Conservation (phyloP, 805 yeast species). For the Clavispora phyllophila region DNA sequence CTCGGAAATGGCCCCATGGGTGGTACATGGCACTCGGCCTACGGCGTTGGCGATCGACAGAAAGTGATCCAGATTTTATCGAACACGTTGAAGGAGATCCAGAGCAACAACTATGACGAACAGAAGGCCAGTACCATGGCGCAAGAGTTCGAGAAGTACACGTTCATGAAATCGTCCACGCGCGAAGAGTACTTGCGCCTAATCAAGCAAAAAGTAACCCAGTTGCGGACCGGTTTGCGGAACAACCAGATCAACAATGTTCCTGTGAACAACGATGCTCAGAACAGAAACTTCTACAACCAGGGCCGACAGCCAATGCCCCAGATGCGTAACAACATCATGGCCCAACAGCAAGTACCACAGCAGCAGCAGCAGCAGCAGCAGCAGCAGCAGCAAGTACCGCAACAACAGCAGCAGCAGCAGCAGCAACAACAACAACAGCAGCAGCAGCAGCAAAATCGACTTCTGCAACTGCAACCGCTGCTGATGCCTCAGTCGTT, state of each 20-base stretch:
- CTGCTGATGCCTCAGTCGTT: constrained; percentile 8
- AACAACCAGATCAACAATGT: constrained; percentile 6
- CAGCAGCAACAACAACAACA: constrained; percentile 23
- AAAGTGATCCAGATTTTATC: constrained; percentile 36
- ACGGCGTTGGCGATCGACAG: constrained; percentile 30
- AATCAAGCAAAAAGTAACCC: constrained; percentile 35
- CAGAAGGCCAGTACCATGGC: constrained; percentile 45
- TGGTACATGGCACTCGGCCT: constrained; percentile 23
- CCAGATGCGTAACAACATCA: neutral
- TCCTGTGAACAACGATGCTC: constrained; percentile 16
- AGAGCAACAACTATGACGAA: constrained; percentile 26
- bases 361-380: constrained; percentile 4
- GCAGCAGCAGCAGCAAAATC: constrained; percentile 14
- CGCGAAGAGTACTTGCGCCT: constrained; percentile 52
- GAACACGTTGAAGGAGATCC: constrained; percentile 34
- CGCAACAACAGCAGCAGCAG: constrained; percentile 13
- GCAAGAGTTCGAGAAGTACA: constrained; percentile 64
- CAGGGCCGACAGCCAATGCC: neutral
- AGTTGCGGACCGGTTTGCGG: constrained; percentile 20
- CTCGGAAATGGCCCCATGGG: constrained; percentile 19
- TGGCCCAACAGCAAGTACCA: neutral
- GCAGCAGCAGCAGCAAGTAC: constrained; percentile 20
- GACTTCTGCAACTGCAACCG: constrained; percentile 2
- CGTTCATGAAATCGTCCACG: constrained; percentile 53
- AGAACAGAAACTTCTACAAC: constrained; percentile 8